These are phyloP conservation scores for Alternaria sp. DNA, from an alignment of 2,329 filamentous ascomycete species.

Conservation along the genomic window DNA sequence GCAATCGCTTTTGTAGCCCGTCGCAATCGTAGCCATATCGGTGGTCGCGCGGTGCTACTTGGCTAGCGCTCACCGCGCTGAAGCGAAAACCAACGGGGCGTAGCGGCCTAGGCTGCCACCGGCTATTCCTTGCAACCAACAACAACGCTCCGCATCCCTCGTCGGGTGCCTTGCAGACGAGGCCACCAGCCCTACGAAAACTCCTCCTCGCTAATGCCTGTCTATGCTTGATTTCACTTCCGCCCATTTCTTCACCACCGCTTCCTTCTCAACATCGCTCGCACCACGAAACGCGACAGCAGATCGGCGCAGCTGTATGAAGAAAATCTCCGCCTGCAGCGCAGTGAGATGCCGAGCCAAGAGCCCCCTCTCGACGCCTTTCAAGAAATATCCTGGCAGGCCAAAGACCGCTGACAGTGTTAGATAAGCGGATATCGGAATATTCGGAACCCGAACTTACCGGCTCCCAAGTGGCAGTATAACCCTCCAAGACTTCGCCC, in stretches of 20 bases:
- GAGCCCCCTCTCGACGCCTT: slow-evolving; percentile 13
- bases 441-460: neutral
- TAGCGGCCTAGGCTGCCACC: neutral
- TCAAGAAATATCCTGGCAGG: slow-evolving; percentile 18
- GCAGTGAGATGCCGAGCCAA: slow-evolving; percentile 11
- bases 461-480: neutral
- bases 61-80: neutral
- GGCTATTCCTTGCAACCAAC: neutral
- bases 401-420: slow-evolving; percentile 12
- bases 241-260: neutral
- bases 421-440: neutral
- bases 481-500: slow-evolving; percentile 31
- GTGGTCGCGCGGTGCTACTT: neutral
- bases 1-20: neutral
- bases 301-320: slow-evolving; percentile 16
- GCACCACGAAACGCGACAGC: neutral
- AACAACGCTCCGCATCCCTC: neutral
- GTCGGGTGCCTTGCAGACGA: neutral
- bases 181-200: neutral
- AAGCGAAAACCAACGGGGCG: neutral
- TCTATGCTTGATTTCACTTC: neutral
- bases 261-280: neutral
- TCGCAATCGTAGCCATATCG: neutral
- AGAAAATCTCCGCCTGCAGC: slow-evolving; percentile 17
- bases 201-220: neutral